phyloP scores from a whole-genome alignment of 2,329 filamentous ascomycete species.

The Talaromyces islandicus region DNA sequence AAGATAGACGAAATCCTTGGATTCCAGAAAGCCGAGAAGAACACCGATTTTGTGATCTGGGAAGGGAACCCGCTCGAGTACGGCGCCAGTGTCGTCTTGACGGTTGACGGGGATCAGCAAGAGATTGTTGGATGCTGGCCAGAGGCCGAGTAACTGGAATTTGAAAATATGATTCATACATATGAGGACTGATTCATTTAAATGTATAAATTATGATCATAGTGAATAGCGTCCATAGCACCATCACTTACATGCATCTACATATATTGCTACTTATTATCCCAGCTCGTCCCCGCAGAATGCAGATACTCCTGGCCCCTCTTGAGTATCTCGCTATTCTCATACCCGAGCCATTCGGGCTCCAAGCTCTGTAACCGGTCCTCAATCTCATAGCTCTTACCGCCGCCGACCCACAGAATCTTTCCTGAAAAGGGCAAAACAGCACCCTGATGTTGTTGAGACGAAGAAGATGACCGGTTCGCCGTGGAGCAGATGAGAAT shows the following conservation, averaged over 20 bases:
- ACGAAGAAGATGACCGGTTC: slow-evolving; percentile 10
- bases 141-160: not conserved
- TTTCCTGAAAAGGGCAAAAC: slow-evolving; percentile 17
- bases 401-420: slow-evolving; percentile 18
- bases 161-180: not conserved
- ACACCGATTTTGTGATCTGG: slow-evolving; percentile 38
- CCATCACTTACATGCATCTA: too few relatives aligned
- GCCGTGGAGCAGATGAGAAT: slow-evolving; percentile 17
- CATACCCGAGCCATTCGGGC: slow-evolving; percentile 26
- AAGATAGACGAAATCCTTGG: slow-evolving; percentile 40
- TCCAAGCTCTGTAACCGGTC: slow-evolving; percentile 17
- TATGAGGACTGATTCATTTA: not conserved
- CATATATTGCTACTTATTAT: not conserved
- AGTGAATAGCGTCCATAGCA: not conserved
- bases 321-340: slow-evolving; percentile 18
- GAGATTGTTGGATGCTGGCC: slow-evolving; percentile 10
- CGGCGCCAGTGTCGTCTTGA: slow-evolving; percentile 10
- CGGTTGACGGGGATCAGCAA: slow-evolving; percentile 8
- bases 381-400: slow-evolving; percentile 20
- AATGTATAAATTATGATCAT: not conserved
- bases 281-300: slow-evolving; percentile 9
- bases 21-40: slow-evolving; percentile 21
- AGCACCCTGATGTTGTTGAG: slow-evolving; percentile 11
- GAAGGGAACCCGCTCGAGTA: slow-evolving; percentile 38
- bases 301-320: slow-evolving; percentile 10